These are phyloP conservation scores for Nidularia pulvinata DNA, from an alignment of 768 basidiomycete species.

Conservation along the genomic window DNA sequence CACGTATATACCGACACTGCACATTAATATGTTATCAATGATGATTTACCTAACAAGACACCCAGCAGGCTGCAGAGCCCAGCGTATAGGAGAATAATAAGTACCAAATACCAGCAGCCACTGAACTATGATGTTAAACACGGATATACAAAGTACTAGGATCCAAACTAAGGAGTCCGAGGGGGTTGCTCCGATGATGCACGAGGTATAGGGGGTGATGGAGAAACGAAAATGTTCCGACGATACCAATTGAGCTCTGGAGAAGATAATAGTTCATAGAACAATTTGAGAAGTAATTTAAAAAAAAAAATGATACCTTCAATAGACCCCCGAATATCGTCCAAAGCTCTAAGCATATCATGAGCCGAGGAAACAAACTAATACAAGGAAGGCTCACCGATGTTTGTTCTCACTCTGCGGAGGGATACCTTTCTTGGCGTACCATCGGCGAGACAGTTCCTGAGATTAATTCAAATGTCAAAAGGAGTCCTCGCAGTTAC, in stretches of 20 bases:
- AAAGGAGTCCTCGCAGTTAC: background rate
- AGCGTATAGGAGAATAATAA: no score
- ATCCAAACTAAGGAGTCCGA: no score
- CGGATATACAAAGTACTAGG: no score
- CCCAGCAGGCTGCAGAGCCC: no score
- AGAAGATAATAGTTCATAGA: background rate
- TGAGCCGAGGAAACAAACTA: background rate
- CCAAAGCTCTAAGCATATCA: conserved; percentile 58
- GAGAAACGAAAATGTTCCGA: conserved; percentile 63
- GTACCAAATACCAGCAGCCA: no score
- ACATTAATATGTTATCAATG: background rate
- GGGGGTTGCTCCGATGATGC: no score
- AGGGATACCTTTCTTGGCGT: conserved; percentile 35
- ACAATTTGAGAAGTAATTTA: background rate
- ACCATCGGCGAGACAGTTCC: conserved; percentile 82
- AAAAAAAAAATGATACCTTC: conserved; percentile 38
- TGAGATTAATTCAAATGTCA: conserved; percentile 18
- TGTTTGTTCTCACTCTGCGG: conserved; percentile 42
- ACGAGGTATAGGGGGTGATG: background rate
- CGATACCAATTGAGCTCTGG: conserved; percentile 83
- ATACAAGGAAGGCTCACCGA: conserved; percentile 31
- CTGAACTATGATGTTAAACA: no score
- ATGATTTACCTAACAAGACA: background rate
- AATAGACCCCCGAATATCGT: conserved; percentile 81
- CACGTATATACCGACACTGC: background rate